Evolutionary conservation across 352 stramenopile genomes (phyloP), one percentile per base, ranked within the genome.

Genomic region (Globisporangium spiculum): DNA sequence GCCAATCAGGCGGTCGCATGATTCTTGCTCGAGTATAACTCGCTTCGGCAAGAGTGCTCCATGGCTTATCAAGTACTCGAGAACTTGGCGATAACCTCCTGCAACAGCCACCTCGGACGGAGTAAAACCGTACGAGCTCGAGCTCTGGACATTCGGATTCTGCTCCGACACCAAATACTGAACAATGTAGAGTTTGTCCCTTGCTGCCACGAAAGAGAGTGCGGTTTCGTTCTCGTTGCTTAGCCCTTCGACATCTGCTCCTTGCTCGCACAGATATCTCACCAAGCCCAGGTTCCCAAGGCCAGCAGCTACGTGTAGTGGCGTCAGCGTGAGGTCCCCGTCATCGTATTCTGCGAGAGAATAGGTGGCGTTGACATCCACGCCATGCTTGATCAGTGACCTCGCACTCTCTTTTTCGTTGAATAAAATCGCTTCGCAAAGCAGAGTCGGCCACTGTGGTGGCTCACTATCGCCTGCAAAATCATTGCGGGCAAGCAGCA

Each of bases 131-230:
- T 36, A 58, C 8, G 53, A 58, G 22, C 18, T 58, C 24, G 2
- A 27, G 16, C 20, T 58, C 20, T 58, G 24, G 12, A 58, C 27
- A 58, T 58, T 14, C 5, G 52, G 24, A 57, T 57, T 57, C 52
- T 57, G 52, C 24, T 57, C 52, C 52, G 9, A 26, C 52, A 57
- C 52, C 52, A 57, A 27, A 34, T n/a, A 57, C 14, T 12, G 52
- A n/a, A 57, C 24, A 20, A 57, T 20, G 24, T 16, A 18, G 5
- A 57, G 10, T 26, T 34, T 24, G 12, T 24, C 24, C 1, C 52
- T 9, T 18, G 12, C 52, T 57, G 24, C 52, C 52, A 24, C 52
- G 26, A 18, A 26, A 57, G 34, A 57, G 52, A 34, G 24, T 4
- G 24, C 52, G 14, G 52, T 32, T 18, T 57, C 52, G 5, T 57